phyloP scores from a whole-genome alignment of 192 early-diverging fungal genomes.

The Spinellus fusiger region DNA sequence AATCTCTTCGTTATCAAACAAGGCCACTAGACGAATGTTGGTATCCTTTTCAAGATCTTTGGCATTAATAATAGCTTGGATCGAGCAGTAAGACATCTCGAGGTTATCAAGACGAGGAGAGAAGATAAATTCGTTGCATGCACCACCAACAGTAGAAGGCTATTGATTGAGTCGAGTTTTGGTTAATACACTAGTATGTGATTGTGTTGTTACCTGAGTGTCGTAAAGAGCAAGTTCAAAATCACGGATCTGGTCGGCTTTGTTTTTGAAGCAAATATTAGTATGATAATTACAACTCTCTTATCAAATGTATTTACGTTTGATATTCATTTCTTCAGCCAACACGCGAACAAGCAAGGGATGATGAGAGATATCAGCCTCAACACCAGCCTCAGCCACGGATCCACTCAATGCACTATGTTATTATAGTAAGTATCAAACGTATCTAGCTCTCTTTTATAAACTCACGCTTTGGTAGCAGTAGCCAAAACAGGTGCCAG shows the following conservation, averaged over 20 bases:
- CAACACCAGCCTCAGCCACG: conserved; percentile 6
- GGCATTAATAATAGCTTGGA: conserved; percentile 59
- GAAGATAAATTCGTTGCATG: conserved; percentile 89
- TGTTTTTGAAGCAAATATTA: background rate
- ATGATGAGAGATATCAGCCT: conserved; percentile 65
- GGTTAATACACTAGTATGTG: background rate
- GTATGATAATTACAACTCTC: background rate
- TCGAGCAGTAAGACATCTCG: conserved; percentile 89
- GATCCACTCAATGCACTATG: conserved; percentile 22
- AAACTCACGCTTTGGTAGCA: conserved; percentile 48
- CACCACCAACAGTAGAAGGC: conserved; percentile 80
- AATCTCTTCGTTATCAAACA: conserved; percentile 99
- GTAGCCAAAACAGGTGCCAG: conserved; percentile 84
- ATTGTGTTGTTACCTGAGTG: conserved; percentile 50
- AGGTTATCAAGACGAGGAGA: conserved; percentile 94
- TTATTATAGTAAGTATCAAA: background rate
- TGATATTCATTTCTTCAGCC: conserved; percentile 64
- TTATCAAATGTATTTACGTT: conserved; percentile 32
- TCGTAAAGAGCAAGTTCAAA: conserved; percentile 98
- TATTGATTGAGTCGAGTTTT: background rate
- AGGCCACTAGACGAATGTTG: conserved; percentile 77
- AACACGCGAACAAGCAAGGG: conserved; percentile 73
- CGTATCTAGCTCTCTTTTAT: background rate
- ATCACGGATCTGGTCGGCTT: conserved; percentile 77
- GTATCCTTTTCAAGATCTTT: conserved; percentile 52